Conservation (phyloP, 2,329 filamentous ascomycete genomes). For the Pseudopithomyces maydicus region DNA sequence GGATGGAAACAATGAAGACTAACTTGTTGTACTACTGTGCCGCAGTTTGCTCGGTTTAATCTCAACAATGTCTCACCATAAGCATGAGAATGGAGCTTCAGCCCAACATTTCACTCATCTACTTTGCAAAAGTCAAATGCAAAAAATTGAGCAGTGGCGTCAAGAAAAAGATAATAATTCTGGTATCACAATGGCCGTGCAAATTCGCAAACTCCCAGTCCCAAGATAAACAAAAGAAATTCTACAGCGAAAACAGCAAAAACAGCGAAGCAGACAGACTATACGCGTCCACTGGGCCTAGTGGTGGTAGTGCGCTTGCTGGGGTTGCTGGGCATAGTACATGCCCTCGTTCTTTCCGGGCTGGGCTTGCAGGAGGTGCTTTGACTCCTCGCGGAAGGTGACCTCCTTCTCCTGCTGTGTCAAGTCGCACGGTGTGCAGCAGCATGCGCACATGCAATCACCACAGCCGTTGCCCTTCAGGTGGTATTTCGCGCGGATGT, state of each 20-base stretch:
- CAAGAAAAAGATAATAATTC: neutral
- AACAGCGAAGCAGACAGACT: neutral
- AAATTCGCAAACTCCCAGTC: neutral
- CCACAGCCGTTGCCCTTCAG: slow-evolving; percentile 38
- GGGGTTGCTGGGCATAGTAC: slow-evolving; percentile 30
- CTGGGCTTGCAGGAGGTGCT: slow-evolving; percentile 17
- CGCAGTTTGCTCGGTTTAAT: too few relatives aligned
- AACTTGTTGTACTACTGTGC: too few relatives aligned
- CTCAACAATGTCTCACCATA: too few relatives aligned
- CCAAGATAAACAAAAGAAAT: neutral
- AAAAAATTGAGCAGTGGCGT: too few relatives aligned
- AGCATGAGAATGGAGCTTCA: too few relatives aligned
- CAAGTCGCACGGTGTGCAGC: slow-evolving; percentile 40
- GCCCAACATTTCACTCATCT: too few relatives aligned
- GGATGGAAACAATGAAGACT: too few relatives aligned
- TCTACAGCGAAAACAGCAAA: neutral
- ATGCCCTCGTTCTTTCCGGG: slow-evolving; percentile 27
- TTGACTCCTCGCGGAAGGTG: slow-evolving; percentile 24
- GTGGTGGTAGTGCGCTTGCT: slow-evolving; percentile 16
- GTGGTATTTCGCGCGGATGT: slow-evolving; percentile 38
- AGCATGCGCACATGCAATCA: slow-evolving; percentile 42
- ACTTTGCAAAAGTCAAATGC: too few relatives aligned
- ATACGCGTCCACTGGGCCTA: neutral
- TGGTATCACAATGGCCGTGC: neutral
- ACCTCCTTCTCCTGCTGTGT: slow-evolving; percentile 42